A percentile compares a stretch with the other conserved stretches of the same genome.
Conservation (phyloP, 2,329 filamentous ascomycete species). For the Claviceps arundinis region DNA sequence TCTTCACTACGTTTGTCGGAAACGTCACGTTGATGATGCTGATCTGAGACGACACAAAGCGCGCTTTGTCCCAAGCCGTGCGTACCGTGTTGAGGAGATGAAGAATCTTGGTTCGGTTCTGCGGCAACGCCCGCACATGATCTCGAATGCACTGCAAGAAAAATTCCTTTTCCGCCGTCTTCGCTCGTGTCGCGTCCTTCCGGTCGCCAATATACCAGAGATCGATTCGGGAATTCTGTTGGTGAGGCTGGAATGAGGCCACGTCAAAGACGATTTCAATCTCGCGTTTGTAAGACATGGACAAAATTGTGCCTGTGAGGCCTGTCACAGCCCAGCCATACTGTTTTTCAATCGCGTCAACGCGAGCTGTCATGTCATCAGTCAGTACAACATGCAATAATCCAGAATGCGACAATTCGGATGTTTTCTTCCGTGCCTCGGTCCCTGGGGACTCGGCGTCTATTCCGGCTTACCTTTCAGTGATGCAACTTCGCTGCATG, state of each 20-base stretch:
- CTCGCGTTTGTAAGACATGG: slow-evolving; percentile 59
- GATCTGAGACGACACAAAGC: slow-evolving; percentile 45
- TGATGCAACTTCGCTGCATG: slow-evolving; percentile 60
- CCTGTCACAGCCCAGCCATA: slow-evolving; percentile 62
- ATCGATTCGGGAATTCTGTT: slow-evolving; percentile 45
- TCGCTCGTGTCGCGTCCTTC: slow-evolving; percentile 36
- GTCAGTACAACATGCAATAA: slow-evolving; percentile 21
- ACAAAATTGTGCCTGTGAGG: slow-evolving; percentile 47
- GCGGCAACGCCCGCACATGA: slow-evolving; percentile 47
- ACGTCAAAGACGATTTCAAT: slow-evolving; percentile 63
- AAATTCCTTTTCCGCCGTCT: slow-evolving; percentile 58
- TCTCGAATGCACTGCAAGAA: slow-evolving; percentile 62
- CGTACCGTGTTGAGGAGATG: slow-evolving; percentile 47
- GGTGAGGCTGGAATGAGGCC: slow-evolving; percentile 38
- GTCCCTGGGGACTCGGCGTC: too few species aligned
- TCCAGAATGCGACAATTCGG: too few species aligned
- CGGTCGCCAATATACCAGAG: slow-evolving; percentile 55
- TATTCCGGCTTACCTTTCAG: slow-evolving; percentile 53
- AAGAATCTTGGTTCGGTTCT: slow-evolving; percentile 41
- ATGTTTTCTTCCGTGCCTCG: too few species aligned
- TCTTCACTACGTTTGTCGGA: slow-evolving; percentile 49
- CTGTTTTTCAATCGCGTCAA: slow-evolving; percentile 49
- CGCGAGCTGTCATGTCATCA: slow-evolving; percentile 36
- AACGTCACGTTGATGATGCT: slow-evolving; percentile 48
- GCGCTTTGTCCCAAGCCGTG: slow-evolving; percentile 52